These are phyloP conservation scores for Fraxinus albicans DNA, from an alignment of 305 asterid genomes.

Conservation along the genomic window DNA sequence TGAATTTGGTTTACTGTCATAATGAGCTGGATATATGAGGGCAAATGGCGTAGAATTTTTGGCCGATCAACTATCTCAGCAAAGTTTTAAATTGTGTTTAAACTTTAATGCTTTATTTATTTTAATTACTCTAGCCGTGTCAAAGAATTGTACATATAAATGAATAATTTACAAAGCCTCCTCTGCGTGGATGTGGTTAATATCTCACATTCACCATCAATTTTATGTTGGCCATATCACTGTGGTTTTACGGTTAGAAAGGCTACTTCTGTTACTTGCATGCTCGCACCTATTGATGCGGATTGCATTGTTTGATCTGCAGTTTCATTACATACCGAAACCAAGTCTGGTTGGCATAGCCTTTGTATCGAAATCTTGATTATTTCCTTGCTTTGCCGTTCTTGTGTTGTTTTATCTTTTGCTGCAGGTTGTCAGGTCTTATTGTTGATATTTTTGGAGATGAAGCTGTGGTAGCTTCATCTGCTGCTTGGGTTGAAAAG, in stretches of 20 bases:
- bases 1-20: neutral
- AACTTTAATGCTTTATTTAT: neutral
- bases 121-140: neutral
- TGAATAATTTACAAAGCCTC: neutral
- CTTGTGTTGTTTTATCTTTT: neutral
- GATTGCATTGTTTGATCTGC: neutral
- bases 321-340: neutral
- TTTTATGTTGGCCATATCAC: neutral
- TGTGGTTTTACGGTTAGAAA: neutral
- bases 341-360: neutral
- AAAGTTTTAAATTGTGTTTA: neutral
- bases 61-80: neutral
- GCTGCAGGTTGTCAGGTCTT: slow-evolving; percentile 88
- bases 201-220: neutral
- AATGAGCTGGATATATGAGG: neutral
- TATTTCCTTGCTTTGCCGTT: neutral
- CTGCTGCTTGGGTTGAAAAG: slow-evolving; percentile 98
- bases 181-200: neutral
- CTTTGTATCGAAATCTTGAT: neutral
- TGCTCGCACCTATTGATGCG: neutral
- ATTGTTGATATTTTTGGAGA: slow-evolving; percentile 88
- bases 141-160: neutral
- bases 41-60: neutral
- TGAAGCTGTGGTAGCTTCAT: slow-evolving; percentile 91
- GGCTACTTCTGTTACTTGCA: neutral